These are phyloP conservation scores for Puccinellia tenuiflora DNA, from an alignment of 176 grass and related monocot genomes.

Conservation along the genomic window DNA sequence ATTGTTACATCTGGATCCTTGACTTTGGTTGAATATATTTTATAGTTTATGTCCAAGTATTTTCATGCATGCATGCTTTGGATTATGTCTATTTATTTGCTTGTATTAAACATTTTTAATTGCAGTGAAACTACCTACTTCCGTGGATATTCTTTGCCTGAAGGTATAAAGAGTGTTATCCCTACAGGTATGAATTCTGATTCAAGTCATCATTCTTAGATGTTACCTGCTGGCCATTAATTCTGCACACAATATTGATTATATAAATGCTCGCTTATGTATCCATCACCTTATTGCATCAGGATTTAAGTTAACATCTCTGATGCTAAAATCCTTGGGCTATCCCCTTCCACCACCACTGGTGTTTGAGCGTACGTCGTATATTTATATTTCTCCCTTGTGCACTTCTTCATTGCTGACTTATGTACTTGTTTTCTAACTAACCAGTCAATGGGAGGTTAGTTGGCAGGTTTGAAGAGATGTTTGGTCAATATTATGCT, in stretches of 20 bases:
- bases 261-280: no score
- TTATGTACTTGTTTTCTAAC: not conserved
- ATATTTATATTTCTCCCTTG: not conserved
- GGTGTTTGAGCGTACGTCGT: not conserved
- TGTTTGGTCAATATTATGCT: not conserved
- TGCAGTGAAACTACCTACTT: not conserved
- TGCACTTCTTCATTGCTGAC: not conserved
- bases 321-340: not conserved
- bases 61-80: no score
- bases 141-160: not conserved
- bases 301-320: not conserved
- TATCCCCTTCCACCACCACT: not conserved
- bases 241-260: no score
- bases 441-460: conserved; percentile 5
- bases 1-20: no score
- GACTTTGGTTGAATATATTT: no score
- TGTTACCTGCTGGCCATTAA: no score
- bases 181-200: not conserved
- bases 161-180: not conserved
- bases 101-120: no score
- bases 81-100: no score
- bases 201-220: no score
- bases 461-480: conserved; percentile 1
- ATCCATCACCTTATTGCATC: no score
- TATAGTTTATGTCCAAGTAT: no score